Evolutionary conservation across 1,284 basidiomycete species (phyloP), one percentile per base, ranked within the genome.

Genomic region (Sporisorium graminicola): DNA sequence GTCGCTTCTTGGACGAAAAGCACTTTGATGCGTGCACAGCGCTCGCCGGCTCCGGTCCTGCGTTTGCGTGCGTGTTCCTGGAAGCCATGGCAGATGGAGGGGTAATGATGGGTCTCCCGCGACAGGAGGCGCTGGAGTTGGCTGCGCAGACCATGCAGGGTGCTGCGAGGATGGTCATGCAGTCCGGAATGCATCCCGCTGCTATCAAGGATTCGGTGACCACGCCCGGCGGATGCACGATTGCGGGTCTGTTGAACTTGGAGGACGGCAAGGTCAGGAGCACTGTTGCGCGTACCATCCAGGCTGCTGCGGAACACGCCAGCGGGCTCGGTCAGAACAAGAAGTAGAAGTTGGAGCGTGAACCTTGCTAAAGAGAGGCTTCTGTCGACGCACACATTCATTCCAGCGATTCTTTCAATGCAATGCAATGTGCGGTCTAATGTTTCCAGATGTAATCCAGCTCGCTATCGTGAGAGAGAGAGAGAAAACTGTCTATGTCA

Each of bases 61-160:
- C 97, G 0, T 99, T 99, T 86, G 94, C 94, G 1, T 95, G 94
- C 77, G 91, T 99, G 52, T 95, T 99, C 81, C 89, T 99, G 68
- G 97, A 99, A 86, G 96, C 97, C 0, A 98, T 99, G 95, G 92
- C 94, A 2, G 97, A 99, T 86, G 97, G 97, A 35, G 97, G 94
- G 33, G 97, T 99, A 47, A 99, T 99, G 97, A 99, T 99, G 97
- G 97, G 97, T 29, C 88, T 99, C 51, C 97, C 97, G 3, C 89
- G 97, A 69, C 90, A 91, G 0, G 96, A 98, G 86, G 95, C 97
- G 5, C 87, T 98, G 42, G 97, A 99, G 85, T 87, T 99, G 58
- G 96, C 97, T 50, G 92, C 96, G 54, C 97, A 99, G 87, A 95
- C 95, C 20, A 88, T 99, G 81, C 96, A 99, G 88, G 97, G 97